These are phyloP conservation scores for Suillus paluster DNA, from an alignment of 768 basidiomycete species.

Conservation along the genomic window DNA sequence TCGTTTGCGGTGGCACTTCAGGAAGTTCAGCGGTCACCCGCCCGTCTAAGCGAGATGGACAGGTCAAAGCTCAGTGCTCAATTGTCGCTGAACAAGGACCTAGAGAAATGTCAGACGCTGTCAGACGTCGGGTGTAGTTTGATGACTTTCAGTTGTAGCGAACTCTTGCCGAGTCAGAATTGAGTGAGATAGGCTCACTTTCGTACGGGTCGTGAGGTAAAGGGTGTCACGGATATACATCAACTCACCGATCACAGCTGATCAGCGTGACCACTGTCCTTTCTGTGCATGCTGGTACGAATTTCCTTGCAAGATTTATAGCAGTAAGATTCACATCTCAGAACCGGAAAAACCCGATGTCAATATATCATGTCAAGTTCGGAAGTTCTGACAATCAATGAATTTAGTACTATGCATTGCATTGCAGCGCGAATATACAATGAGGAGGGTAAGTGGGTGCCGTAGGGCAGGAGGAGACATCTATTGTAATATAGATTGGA, in stretches of 20 bases:
- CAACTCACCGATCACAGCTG: neutral
- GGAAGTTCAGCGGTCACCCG: too few species aligned
- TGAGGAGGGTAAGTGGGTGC: constrained; percentile 36
- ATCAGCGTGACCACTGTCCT: neutral
- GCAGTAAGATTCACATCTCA: neutral
- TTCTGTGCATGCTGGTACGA: neutral
- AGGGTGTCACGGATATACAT: neutral
- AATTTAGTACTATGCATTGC: constrained; percentile 33
- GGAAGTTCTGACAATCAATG: neutral
- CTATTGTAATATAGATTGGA: constrained; percentile 3
- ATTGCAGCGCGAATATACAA: constrained; percentile 38
- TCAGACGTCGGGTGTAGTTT: neutral
- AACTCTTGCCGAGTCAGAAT: too few species aligned
- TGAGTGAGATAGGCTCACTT: neutral
- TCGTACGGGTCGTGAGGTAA: neutral
- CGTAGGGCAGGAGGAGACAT: neutral
- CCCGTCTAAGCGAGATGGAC: too few species aligned
- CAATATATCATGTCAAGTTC: neutral
- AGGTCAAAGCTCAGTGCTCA: too few species aligned
- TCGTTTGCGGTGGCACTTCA: too few species aligned
- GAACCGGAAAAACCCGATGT: neutral
- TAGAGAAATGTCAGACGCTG: too few species aligned
- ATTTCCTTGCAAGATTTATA: neutral
- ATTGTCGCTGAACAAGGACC: too few species aligned
- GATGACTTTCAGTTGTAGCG: neutral